Evolutionary conservation across 2,329 filamentous ascomycete genomes (phyloP).

Genomic region (Nemania diffusa): DNA sequence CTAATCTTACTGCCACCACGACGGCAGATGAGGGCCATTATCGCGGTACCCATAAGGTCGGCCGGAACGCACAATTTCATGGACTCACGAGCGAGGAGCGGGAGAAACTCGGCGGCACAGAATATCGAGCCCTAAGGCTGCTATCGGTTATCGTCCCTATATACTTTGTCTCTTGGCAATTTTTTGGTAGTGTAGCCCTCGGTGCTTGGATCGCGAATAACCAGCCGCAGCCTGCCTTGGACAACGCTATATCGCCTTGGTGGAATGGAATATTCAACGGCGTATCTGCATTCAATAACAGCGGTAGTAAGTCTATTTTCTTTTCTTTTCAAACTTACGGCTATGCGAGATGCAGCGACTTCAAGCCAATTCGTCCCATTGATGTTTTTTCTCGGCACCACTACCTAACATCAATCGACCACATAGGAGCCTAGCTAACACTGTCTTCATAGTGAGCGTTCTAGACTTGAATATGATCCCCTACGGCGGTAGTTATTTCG

Average conservation of each 20-base stretch:
- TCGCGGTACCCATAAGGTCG: conserved; percentile 53
- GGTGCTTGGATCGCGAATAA: conserved; percentile 69
- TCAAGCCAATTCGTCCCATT: not conserved
- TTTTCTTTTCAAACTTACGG: not conserved
- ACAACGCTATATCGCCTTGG: conserved; percentile 72
- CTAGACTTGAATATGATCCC: conserved; percentile 73
- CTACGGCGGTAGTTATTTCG: conserved; percentile 64
- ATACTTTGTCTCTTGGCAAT: conserved; percentile 65
- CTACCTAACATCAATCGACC: not conserved
- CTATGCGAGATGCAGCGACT: not conserved
- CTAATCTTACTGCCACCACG: conserved; percentile 33
- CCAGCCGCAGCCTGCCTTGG: conserved; percentile 57
- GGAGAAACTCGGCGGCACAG: conserved; percentile 68
- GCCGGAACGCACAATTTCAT: conserved; percentile 45
- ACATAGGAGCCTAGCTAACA: conserved; percentile 7
- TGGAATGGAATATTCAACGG: conserved; percentile 76
- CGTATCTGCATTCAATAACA: conserved; percentile 76
- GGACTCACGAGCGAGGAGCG: conserved; percentile 44
- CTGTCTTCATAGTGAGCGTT: conserved; percentile 59
- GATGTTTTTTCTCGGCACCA: not conserved
- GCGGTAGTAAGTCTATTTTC: conserved; percentile 56
- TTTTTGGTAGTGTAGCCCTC: conserved; percentile 57
- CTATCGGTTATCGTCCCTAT: conserved; percentile 68
- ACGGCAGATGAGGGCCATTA: conserved; percentile 41
- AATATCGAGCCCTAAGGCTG: conserved; percentile 71